Conservation (phyloP, 306 rosid species). For the Leucaena leucocephala region DNA sequence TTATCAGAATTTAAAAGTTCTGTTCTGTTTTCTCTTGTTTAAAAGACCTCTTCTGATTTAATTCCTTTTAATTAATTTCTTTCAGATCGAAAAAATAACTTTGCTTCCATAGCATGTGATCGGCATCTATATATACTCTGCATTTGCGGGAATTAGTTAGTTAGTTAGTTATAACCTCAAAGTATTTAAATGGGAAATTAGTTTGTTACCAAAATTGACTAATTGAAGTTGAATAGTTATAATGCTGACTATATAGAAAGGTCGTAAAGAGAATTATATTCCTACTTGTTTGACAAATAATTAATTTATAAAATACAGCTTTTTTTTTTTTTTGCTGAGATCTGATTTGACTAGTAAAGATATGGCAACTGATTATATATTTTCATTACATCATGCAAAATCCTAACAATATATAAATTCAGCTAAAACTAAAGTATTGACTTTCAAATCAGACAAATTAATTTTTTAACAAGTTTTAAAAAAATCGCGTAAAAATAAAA, state of each 20-base stretch:
- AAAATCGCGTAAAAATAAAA: no score
- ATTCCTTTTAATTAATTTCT: neutral
- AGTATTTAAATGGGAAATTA: neutral
- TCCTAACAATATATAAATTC: neutral
- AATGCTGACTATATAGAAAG: neutral
- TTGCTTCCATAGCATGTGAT: neutral
- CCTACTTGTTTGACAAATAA: neutral
- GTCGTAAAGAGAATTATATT: neutral
- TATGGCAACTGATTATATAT: neutral
- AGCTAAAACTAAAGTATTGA: neutral
- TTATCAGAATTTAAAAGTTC: neutral
- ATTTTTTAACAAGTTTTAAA: no score
- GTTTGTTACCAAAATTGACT: neutral
- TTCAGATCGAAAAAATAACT: neutral
- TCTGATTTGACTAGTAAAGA: constrained; percentile 7
- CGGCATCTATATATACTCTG: neutral
- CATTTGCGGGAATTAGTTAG: neutral
- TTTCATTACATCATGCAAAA: neutral
- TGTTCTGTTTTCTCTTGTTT: no score
- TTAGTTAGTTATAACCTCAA: neutral
- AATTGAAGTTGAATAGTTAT: neutral
- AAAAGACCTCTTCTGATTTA: no score
- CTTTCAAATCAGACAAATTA: neutral
- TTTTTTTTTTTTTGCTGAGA: neutral
- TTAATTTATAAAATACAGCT: neutral